Conservation (phyloP, 148 eudicot species). For the Rhododendron williamsianum region DNA sequence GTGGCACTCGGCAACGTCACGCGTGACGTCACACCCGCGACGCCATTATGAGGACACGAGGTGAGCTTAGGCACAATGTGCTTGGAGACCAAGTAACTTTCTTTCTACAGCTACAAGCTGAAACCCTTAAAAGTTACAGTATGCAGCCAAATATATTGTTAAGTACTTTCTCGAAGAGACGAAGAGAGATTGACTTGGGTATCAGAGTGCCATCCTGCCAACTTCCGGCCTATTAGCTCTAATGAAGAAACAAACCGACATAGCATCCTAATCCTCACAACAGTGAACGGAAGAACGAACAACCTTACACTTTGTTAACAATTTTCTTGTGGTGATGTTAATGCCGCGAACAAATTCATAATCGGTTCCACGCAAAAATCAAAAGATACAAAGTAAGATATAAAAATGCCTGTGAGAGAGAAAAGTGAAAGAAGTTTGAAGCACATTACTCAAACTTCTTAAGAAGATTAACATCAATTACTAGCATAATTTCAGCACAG, state of each 20-base stretch:
- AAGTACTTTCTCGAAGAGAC: neutral
- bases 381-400: neutral
- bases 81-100: neutral
- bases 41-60: neutral
- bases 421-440: neutral
- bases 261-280: neutral
- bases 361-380: neutral
- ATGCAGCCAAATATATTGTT: too few relatives aligned
- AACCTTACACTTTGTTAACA: neutral
- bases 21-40: neutral
- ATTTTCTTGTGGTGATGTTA: neutral
- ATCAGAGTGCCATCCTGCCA: neutral
- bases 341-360: neutral
- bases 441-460: neutral
- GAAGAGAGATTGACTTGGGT: neutral
- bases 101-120: neutral
- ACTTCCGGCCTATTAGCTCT: neutral
- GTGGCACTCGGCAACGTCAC: neutral
- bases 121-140: neutral
- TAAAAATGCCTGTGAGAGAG: neutral
- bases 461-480: neutral
- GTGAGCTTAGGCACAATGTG: neutral
- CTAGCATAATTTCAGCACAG: constrained; percentile 3
- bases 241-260: neutral
- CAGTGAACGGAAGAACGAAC: neutral